Evolutionary conservation across 2,329 filamentous ascomycete genomes (phyloP), one percentile per base, ranked within the genome.

Genomic region (Alternaria gansuensis): DNA sequence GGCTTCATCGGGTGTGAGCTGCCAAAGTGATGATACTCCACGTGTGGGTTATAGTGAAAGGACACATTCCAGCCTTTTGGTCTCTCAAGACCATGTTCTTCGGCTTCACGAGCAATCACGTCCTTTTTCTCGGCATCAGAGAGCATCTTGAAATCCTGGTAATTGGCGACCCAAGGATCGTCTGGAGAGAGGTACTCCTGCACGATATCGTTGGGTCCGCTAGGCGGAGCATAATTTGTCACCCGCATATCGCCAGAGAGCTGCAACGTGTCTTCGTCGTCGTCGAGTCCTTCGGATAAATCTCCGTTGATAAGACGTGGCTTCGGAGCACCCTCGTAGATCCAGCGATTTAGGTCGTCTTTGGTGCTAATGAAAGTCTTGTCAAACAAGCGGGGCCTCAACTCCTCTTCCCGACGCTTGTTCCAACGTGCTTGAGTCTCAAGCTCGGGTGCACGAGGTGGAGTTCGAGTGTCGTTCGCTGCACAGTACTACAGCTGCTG

Each of bases 1-100:
- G 95, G 95, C 78, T 99, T 99, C 95, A 99, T 99, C 21, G 95
- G 95, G 82, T 99, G 95, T 9, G 92, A 93, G 80, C 92, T 90
- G 66, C 95, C 95, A 77, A 99, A 99, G 78, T 99, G 95, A 79
- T 98, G 94, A 75, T 91, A 90, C 80, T 99, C 95, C 76, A 98
- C 96, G 60, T 92, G 88, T 1, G 93, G 91, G 72, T 97, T 97
- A 80, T 93, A 92, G 77, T 99, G 95, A 79, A 93, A 98, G 9
- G 94, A 97, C 45, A 99, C 94, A 31, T 86, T 93, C 80, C 96
- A 93, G 67, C 93, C 93, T 73, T 90, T 89, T 2, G 94, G 93
- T 34, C 88, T 86, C 51, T 88, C 87, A 71, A 97, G 91, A 67
- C 88, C 89, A 77, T 91, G 82, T 62, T 82, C 78, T 60, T 86